These are phyloP conservation scores for Penicillium sclerotigenum DNA, from an alignment of 2,329 filamentous ascomycete species.

Conservation along the genomic window DNA sequence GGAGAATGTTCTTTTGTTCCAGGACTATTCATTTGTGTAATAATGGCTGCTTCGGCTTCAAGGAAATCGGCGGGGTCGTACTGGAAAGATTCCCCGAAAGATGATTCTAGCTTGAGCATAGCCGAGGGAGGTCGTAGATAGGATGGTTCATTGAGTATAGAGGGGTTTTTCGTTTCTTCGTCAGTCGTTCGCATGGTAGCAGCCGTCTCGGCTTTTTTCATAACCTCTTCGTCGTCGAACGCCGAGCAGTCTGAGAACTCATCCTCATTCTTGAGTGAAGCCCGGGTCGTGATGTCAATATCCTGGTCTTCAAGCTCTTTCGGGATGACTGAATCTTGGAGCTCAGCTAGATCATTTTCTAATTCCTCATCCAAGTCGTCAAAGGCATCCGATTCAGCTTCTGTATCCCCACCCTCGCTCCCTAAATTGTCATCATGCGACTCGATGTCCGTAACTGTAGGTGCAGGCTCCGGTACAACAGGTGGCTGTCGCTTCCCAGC, in stretches of 20 bases:
- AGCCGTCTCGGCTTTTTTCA: constrained; percentile 24
- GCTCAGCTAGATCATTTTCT: constrained; percentile 9
- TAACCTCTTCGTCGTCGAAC: constrained; percentile 31
- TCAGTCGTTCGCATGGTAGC: constrained; percentile 2
- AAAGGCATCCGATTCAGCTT: constrained; percentile 23
- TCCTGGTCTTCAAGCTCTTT: neutral
- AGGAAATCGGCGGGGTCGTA: constrained; percentile 32
- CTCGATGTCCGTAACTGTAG: constrained; percentile 3
- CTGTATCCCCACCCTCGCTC: constrained; percentile 18
- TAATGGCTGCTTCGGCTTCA: constrained; percentile 14
- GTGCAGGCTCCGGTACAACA: neutral
- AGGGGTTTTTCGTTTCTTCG: neutral
- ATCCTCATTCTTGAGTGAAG: constrained; percentile 22
- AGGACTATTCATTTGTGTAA: constrained; percentile 15
- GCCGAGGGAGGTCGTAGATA: neutral
- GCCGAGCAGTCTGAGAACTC: constrained; percentile 36
- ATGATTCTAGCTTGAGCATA: constrained; percentile 3
- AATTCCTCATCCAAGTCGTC: constrained; percentile 23
- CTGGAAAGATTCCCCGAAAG: constrained; percentile 25
- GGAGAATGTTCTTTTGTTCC: neutral
- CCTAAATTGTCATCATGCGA: constrained; percentile 5
- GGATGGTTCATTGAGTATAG: neutral
- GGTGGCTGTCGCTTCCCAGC: constrained; percentile 9
- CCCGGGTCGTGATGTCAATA: neutral
- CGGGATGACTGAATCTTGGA: constrained; percentile 6